Evolutionary conservation across 805 yeast genomes (phyloP), one percentile per base, ranked within the genome.

Genomic region (Clavispora phyllophila): DNA sequence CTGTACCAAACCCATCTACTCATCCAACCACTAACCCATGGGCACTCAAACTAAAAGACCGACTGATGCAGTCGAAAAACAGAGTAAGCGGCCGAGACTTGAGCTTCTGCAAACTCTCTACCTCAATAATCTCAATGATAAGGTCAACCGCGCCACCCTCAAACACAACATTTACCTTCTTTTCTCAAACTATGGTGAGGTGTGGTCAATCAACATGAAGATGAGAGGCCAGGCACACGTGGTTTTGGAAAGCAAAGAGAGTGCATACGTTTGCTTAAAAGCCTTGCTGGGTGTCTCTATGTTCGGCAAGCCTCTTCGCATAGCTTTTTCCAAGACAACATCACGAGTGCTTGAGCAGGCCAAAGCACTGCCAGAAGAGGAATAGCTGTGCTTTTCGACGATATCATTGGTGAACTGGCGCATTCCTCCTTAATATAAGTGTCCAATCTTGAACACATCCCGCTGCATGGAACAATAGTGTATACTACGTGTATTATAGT

Each of bases 221-320:
- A 61, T 71, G 49, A 65, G 86, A 43, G 89, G 88, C 0, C 87
- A 82, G 54, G 89, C 88, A 0, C 84, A 82, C 65, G 59, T 84
- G 2, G 64, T 76, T 1, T 70, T 81, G 49, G 68, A 74, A 26
- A 70, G 73, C 36, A 44, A 65, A 1, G 72, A 70, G 17, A 76
- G 73, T 34, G 81, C 89, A 0, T 65, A 71, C 10, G 39, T 65
- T 37, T 87, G 87, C 0, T 38, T 74, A 47, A 65, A 70, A 29
- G 60, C 73, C 5, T 54, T 79, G 10, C 73, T 81, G 37, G 66
- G 68, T 2, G 73, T 70, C 27, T 43, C 45, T 2, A 68, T 85
- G 27, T 81, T 84, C 50, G 82, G 76, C 1, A 80, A 79, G 49
- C 35, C 43, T n/a, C 32, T 51, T 34, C 56, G 52, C 9, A 61